Percentiles rank a stretch among this genome's conserved stretches.
phyloP scores from a whole-genome alignment of 2,329 filamentous ascomycete genomes.

The Colletotrichum sp. region DNA sequence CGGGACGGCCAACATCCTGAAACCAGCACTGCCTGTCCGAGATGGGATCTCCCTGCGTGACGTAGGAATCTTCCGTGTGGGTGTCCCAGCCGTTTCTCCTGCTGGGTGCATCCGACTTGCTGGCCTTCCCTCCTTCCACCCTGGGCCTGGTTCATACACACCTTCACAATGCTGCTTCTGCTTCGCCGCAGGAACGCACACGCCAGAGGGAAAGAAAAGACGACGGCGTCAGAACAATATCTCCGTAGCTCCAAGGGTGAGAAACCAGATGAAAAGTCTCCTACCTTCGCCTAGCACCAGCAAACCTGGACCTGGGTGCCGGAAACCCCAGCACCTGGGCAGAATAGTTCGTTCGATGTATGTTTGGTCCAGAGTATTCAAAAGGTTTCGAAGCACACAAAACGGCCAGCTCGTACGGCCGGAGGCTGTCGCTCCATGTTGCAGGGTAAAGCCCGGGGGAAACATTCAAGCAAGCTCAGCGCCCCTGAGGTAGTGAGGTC shows the following conservation, averaged over 20 bases:
- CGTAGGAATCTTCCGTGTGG: conserved; percentile 8
- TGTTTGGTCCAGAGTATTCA: conserved; percentile 1
- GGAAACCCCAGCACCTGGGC: background rate
- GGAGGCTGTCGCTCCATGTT: background rate
- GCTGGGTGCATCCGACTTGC: background rate
- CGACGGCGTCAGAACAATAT: background rate
- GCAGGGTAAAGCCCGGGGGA: background rate
- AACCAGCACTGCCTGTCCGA: conserved; percentile 8
- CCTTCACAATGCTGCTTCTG: background rate
- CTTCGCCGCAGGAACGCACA: background rate
- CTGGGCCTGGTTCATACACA: background rate
- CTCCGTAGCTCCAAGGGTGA: background rate
- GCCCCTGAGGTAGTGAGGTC: background rate
- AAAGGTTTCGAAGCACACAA: conserved; percentile 3
- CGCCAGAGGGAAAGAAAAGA: background rate
- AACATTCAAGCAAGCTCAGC: background rate
- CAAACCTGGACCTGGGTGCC: background rate
- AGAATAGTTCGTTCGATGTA: conserved; percentile 16
- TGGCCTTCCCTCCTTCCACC: background rate
- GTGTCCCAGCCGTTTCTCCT: background rate
- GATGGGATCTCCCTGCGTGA: conserved; percentile 19
- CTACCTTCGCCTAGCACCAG: background rate
- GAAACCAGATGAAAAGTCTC: conserved; percentile 20
- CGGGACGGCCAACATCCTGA: conserved; percentile 12
- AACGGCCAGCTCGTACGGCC: background rate